These are phyloP conservation scores for Cercis canadensis DNA, from an alignment of 306 rosid genomes.

Conservation along the genomic window DNA sequence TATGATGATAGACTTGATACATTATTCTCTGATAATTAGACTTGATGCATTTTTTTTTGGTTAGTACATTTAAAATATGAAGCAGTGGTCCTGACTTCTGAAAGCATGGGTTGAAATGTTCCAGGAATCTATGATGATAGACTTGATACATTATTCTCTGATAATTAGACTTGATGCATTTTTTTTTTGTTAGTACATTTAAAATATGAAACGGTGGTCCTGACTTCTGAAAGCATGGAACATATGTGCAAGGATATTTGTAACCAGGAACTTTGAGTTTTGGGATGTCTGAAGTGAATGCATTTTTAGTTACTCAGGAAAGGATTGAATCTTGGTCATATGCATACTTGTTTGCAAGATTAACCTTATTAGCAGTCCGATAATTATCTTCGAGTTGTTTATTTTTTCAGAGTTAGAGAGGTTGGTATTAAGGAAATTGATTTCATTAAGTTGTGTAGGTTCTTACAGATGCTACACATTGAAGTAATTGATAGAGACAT, in stretches of 20 bases:
- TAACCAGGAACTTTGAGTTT: neutral
- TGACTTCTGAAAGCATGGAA: neutral
- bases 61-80: neutral
- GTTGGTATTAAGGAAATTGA: neutral
- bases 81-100: neutral
- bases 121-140: too few relatives aligned
- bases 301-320: neutral
- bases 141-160: neutral
- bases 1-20: neutral
- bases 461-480: neutral
- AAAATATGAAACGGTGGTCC: neutral
- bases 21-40: neutral
- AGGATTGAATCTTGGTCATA: neutral
- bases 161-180: neutral
- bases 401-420: neutral
- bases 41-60: neutral
- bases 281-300: neutral
- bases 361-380: too few relatives aligned
- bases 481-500: slow-evolving; percentile 16
- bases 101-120: too few relatives aligned
- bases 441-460: neutral
- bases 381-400: neutral
- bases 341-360: neutral
- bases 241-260: neutral
- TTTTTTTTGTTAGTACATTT: neutral